Conservation (phyloP, 2,329 filamentous ascomycete genomes). For the Thielaviopsis euricoi region DNA sequence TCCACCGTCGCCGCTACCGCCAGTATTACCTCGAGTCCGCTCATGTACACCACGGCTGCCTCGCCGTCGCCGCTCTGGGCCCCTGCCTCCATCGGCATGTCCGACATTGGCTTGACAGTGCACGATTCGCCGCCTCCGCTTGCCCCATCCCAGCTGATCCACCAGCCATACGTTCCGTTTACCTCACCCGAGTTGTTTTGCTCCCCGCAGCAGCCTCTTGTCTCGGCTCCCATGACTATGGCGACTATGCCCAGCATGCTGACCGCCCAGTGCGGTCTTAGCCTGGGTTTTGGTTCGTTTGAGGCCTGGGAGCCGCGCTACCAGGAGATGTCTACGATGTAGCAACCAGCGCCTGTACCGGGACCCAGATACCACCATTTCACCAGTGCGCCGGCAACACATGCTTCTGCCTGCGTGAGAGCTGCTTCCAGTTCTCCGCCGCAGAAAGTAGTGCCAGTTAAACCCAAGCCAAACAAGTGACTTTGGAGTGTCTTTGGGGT, state of each 20-base stretch:
- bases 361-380: conserved; percentile 15
- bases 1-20: neutral
- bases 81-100: conserved; percentile 43
- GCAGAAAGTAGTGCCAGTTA: neutral
- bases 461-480: neutral
- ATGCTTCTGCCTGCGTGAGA: neutral
- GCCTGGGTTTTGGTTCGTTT: conserved; percentile 13
- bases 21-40: neutral
- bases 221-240: conserved; percentile 56
- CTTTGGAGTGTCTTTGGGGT: neutral
- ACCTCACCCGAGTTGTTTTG: conserved; percentile 62
- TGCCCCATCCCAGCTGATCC: conserved; percentile 4
- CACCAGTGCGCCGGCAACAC: neutral
- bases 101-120: conserved; percentile 46
- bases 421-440: neutral
- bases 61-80: conserved; percentile 8
- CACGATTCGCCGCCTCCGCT: conserved; percentile 50
- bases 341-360: conserved; percentile 42
- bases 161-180: conserved; percentile 32
- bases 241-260: conserved; percentile 79
- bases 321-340: conserved; percentile 74
- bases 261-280: conserved; percentile 64
- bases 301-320: conserved; percentile 60
- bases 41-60: conserved; percentile 4
- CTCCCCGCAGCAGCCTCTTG: conserved; percentile 59